Evolutionary conservation across 2,329 filamentous ascomycete species (phyloP).

Genomic region (Plenodomus biglobosus): DNA sequence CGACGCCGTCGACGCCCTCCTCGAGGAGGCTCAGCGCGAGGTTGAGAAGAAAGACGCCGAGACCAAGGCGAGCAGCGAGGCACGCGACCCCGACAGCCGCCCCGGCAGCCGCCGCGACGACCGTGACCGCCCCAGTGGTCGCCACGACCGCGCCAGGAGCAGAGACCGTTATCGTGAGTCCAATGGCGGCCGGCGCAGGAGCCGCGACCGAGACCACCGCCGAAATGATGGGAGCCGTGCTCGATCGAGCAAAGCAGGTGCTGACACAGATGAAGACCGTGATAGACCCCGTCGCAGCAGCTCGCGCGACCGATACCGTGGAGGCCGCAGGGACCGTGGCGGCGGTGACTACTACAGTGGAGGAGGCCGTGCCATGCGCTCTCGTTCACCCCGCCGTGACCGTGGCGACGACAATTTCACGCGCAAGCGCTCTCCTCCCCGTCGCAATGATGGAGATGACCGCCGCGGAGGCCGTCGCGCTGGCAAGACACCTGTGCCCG

Average conservation of each 20-base stretch:
- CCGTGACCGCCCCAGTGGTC: slow-evolving; percentile 31
- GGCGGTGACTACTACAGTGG: slow-evolving; percentile 47
- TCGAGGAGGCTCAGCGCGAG: slow-evolving; percentile 60
- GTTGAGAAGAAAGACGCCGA: slow-evolving; percentile 20
- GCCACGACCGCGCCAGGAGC: slow-evolving; percentile 32
- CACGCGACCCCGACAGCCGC: slow-evolving; percentile 34
- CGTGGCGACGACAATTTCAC: slow-evolving; percentile 45
- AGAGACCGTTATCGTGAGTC: slow-evolving; percentile 35
- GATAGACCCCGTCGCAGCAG: slow-evolving; percentile 34
- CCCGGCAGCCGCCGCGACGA: slow-evolving; percentile 30
- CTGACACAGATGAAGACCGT: slow-evolving; percentile 43
- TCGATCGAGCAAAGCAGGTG: slow-evolving; percentile 34
- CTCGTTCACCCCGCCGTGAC: slow-evolving; percentile 45
- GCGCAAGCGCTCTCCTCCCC: slow-evolving; percentile 51
- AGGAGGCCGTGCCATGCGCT: slow-evolving; percentile 36
- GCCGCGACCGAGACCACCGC: slow-evolving; percentile 36
- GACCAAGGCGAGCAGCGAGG: slow-evolving; percentile 20
- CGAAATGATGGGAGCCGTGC: slow-evolving; percentile 36
- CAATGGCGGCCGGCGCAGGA: slow-evolving; percentile 34
- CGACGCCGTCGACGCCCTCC: slow-evolving; percentile 84
- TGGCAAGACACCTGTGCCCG: slow-evolving; percentile 60
- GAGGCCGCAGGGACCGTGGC: slow-evolving; percentile 32
- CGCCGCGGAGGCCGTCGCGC: slow-evolving; percentile 43
- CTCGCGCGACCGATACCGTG: slow-evolving; percentile 34
- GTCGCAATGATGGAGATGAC: slow-evolving; percentile 48